These are phyloP conservation scores for Eleusine indica DNA, from an alignment of 176 grass and related monocot genomes.

Conservation along the genomic window DNA sequence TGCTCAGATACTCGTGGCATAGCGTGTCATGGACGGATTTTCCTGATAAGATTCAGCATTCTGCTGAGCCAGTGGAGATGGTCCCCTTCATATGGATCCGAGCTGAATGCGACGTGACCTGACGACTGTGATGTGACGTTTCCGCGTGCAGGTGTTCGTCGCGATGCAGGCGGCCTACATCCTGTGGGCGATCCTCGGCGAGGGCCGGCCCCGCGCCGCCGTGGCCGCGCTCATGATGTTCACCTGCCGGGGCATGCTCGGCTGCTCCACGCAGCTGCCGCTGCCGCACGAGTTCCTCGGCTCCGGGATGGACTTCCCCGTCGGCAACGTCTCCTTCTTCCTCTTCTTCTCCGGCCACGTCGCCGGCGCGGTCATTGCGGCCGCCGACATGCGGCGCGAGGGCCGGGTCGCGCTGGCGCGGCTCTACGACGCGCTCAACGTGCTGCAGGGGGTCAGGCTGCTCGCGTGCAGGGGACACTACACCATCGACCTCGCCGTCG, in stretches of 20 bases:
- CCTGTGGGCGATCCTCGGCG: conserved; percentile 79
- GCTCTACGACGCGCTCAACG: conserved; percentile 76
- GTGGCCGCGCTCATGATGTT: conserved; percentile 93
- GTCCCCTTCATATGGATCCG: neutral
- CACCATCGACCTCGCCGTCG: conserved; percentile 88
- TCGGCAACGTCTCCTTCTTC: conserved; percentile 97
- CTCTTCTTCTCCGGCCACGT: conserved; percentile 97
- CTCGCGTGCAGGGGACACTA: conserved; percentile 92
- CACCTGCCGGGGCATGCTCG: conserved; percentile 77
- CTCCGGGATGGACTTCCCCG: conserved; percentile 85
- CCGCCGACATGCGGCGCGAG: conserved; percentile 77
- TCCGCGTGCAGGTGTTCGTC: conserved; percentile 70
- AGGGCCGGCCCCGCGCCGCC: conserved; percentile 69
- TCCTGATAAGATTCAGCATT: conserved; percentile 36
- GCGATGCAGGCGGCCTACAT: conserved; percentile 89
- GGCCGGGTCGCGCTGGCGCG: conserved; percentile 55
- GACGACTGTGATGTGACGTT: neutral
- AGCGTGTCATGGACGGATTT: conserved; percentile 1
- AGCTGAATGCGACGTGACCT: conserved; percentile 2
- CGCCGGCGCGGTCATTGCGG: conserved; percentile 77
- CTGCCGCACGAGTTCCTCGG: conserved; percentile 77
- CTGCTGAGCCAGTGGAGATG: neutral
- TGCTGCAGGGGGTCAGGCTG: conserved; percentile 71
- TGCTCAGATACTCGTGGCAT: neutral
- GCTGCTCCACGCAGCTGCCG: conserved; percentile 85